These are phyloP conservation scores for Quercus phellos DNA, from an alignment of 331 rosid species.

Conservation along the genomic window DNA sequence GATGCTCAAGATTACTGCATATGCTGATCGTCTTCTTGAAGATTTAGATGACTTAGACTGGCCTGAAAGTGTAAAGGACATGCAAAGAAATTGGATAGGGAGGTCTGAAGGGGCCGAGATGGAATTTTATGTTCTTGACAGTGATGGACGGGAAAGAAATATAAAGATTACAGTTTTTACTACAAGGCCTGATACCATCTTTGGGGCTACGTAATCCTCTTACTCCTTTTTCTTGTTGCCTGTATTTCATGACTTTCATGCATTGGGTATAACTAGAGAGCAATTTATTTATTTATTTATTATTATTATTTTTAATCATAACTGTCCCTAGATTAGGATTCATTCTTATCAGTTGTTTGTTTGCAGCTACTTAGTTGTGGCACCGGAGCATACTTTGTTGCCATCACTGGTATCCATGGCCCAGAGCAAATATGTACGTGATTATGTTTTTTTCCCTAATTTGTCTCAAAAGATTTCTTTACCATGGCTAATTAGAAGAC, in stretches of 20 bases:
- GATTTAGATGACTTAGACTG: conserved; percentile 89
- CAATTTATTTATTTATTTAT: too few species aligned
- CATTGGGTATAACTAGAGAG: not conserved
- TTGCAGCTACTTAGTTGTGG: conserved; percentile 83
- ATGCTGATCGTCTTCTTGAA: conserved; percentile 96
- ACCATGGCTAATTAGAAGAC: conserved; percentile 32
- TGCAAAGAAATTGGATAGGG: conserved; percentile 99
- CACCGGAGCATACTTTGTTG: conserved; percentile 85
- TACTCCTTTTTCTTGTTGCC: conserved; percentile 26
- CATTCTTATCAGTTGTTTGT: conserved; percentile 18
- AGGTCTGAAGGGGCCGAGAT: conserved; percentile 96
- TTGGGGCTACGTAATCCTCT: conserved; percentile 88
- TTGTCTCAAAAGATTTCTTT: conserved; percentile 25
- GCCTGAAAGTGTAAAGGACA: conserved; percentile 97
- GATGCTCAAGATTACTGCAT: conserved; percentile 98
- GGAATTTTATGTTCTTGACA: conserved; percentile 63
- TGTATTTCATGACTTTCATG: conserved; percentile 19
- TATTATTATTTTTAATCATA: not conserved
- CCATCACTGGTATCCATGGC: conserved; percentile 45
- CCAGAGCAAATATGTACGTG: conserved; percentile 62
- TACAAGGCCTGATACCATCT: conserved; percentile 94
- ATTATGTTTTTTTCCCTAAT: conserved; percentile 26
- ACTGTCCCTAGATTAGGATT: not conserved
- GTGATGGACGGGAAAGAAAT: conserved; percentile 64
- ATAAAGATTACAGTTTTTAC: conserved; percentile 66